Conservation (phyloP, 2,329 filamentous ascomycete genomes). For the Rasamsonia emersonii region DNA sequence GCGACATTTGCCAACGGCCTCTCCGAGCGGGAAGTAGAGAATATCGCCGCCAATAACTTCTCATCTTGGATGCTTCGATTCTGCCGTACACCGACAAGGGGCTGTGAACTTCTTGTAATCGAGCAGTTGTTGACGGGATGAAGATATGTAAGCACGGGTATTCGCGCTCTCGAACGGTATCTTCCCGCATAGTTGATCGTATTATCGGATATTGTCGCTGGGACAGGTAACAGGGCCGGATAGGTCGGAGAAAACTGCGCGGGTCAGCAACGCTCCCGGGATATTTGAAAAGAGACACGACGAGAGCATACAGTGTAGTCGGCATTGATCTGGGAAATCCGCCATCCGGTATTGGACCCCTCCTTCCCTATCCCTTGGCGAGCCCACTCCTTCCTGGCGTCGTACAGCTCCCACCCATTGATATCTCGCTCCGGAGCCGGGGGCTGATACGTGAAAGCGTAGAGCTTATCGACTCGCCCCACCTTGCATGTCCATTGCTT, state of each 20-base stretch:
- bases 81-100: slow-evolving; percentile 72
- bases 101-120: slow-evolving; percentile 90
- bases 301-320: slow-evolving; percentile 57
- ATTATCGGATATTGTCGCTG: slow-evolving; percentile 88
- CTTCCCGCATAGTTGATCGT: slow-evolving; percentile 85
- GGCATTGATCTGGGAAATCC: slow-evolving; percentile 79
- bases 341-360: slow-evolving; percentile 71
- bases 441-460: slow-evolving; percentile 80
- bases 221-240: slow-evolving; percentile 74
- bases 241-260: slow-evolving; percentile 79
- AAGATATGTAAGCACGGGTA: slow-evolving; percentile 87
- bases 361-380: slow-evolving; percentile 82
- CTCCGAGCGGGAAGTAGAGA: slow-evolving; percentile 58
- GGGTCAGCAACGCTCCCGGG: slow-evolving; percentile 17
- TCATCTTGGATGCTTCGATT: slow-evolving; percentile 95
- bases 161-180: slow-evolving; percentile 80
- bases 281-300: slow-evolving; percentile 4
- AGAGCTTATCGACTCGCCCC: slow-evolving; percentile 75
- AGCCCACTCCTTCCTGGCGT: slow-evolving; percentile 74
- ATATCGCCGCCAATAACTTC: slow-evolving; percentile 84
- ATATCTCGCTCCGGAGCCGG: slow-evolving; percentile 63
- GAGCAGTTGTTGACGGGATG: slow-evolving; percentile 95
- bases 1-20: slow-evolving; percentile 33
- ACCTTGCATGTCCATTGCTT: slow-evolving; percentile 71
- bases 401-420: slow-evolving; percentile 77